Evolutionary conservation across 257 asterid genomes (phyloP), one percentile per base, ranked within the genome.

Genomic region (Penstemon eatonii): DNA sequence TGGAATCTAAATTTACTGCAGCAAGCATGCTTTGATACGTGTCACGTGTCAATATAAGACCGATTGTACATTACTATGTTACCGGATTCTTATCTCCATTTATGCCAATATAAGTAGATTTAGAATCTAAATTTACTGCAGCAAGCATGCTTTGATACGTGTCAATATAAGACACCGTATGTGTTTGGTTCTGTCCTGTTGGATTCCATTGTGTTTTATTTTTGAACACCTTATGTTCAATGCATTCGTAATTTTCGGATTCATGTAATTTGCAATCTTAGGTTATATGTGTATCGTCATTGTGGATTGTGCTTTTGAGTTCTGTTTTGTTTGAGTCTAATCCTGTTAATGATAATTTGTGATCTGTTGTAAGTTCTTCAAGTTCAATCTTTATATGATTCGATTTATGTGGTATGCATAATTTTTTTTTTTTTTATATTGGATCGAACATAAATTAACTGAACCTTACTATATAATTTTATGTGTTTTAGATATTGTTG

Each of bases 1-100:
- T 40, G 53, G 62, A 66, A 49, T 58, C 56, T 53, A 9, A 15
- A 19, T 13, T 57, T 49, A 49, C 67, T 44, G 66, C 55, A 19
- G 6, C 38, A 15, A 15, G 18, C 18, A 15, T 51, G 57, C 11
- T n/a, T 33, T 13, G 13, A 5, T 25, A n/a, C n/a, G n/a, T n/a
- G n/a, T n/a, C n/a, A 56, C 19, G 12, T 50, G 15, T 12, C 33
- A 25, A 25, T 25, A 25, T 25, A 25, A 25, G 33, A 25, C 33
- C n/a, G n/a, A n/a, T n/a, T n/a, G n/a, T n/a, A n/a, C n/a, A n/a
- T n/a, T n/a, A n/a, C n/a, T n/a, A n/a, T n/a, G 3, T 52, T 46
- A 33, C 39, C 52, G 6, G 12, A 44, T 12, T 46, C 53, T 65
- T 56, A 4, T 0, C 2, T 8, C 44, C 6, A 33, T 1, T 56